Conservation (phyloP, 805 yeast species). For the Cyberlindnera xishuangbannaensis region DNA sequence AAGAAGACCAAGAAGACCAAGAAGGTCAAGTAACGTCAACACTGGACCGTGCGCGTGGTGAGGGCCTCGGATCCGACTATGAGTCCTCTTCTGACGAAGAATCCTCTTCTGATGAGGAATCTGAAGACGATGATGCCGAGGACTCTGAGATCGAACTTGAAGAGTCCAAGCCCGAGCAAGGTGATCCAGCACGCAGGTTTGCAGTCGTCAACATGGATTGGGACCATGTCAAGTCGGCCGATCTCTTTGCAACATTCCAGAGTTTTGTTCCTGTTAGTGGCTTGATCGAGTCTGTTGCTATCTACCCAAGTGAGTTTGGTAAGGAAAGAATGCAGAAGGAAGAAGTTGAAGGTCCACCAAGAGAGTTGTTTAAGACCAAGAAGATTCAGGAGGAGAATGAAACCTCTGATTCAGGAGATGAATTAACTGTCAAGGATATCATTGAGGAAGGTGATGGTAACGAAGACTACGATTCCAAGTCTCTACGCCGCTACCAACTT, state of each 20-base stretch:
- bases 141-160: conserved; percentile 49
- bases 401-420: conserved; percentile 46
- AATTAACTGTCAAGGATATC: conserved; percentile 60
- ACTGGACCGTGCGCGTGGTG: conserved; percentile 66
- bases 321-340: conserved; percentile 87
- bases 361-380: conserved; percentile 58
- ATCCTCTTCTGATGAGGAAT: conserved; percentile 34
- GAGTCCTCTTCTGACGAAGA: conserved; percentile 35
- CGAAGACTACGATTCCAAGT: conserved; percentile 77
- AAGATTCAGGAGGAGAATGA: conserved; percentile 34
- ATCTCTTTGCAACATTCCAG: conserved; percentile 81
- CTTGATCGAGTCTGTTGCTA: conserved; percentile 55
- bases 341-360: conserved; percentile 89
- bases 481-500: conserved; percentile 82
- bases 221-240: conserved; percentile 89
- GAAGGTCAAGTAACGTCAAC: conserved; percentile 16
- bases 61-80: conserved; percentile 39
- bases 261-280: conserved; percentile 81
- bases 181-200: conserved; percentile 75
- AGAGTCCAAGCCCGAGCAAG: conserved; percentile 68
- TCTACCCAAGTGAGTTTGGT: conserved; percentile 90
- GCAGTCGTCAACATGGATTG: conserved; percentile 97
- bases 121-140: conserved; percentile 38
- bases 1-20: conserved; percentile 16
- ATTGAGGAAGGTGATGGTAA: conserved; percentile 80